Conservation (phyloP, 331 rosid species). For the Pyrus hybrid region DNA sequence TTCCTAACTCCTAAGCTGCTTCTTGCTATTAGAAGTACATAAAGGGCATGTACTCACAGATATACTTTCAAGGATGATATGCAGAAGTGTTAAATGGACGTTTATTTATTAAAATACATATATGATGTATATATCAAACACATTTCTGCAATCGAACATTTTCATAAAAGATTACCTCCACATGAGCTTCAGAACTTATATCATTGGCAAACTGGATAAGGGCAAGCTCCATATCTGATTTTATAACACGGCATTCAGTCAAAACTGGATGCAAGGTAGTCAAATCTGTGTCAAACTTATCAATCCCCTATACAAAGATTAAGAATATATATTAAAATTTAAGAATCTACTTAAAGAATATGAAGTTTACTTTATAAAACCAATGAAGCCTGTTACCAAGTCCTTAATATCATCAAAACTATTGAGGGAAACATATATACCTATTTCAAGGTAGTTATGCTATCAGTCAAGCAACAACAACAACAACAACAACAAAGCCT, state of each 20-base stretch:
- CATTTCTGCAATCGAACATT: background rate
- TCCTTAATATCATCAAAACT: background rate
- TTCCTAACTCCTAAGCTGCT: background rate
- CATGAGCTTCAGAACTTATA: slow-evolving; percentile 91
- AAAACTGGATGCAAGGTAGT: slow-evolving; percentile 74
- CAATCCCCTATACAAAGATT: slow-evolving; percentile 46
- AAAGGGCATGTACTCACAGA: background rate
- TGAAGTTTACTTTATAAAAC: background rate
- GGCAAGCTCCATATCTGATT: slow-evolving; percentile 73
- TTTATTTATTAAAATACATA: background rate
- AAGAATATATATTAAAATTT: slow-evolving; percentile 2
- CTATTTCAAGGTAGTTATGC: background rate
- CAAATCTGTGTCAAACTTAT: slow-evolving; percentile 57
- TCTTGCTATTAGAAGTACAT: background rate
- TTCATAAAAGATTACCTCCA: slow-evolving; percentile 45
- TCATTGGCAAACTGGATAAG: slow-evolving; percentile 83
- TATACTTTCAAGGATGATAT: background rate
- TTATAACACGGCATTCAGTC: slow-evolving; percentile 81
- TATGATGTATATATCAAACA: background rate
- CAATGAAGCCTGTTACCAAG: background rate
- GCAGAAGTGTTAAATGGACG: background rate
- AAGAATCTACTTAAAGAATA: background rate
- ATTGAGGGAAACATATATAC: background rate
- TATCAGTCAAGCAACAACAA: too few species aligned
- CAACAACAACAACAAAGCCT: too few species aligned